Base-by-base conservation (phyloP, 768 basidiomycete species). In the Rhizopogon vesiculosus region DNA sequence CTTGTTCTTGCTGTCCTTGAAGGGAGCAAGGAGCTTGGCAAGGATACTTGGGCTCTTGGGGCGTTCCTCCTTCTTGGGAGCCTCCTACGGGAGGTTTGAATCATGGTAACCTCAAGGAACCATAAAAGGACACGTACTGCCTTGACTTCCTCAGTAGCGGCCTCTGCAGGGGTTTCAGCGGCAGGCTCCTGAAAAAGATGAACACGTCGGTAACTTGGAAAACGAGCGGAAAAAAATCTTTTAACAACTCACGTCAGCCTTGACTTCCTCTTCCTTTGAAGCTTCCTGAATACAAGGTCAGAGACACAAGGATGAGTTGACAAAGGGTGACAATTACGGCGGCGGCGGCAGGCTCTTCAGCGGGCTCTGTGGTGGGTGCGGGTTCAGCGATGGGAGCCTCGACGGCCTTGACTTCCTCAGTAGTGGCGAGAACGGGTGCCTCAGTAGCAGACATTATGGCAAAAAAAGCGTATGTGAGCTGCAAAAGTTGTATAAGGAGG, bases 391-490 rank as follows among this genome's bases (percentile, higher is more conserved):
- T 61, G 48, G 70, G 55, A 48, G 74, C 65, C 68, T 82, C 83
- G 57, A 65, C 69, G 60, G 72, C 72, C 73, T 80, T 80, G 56
- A 75, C 72, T 69, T 83, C 85, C 72, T 84, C 84, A 55, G 74
- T 71, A 69, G 76, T 66, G 49, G 65, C 73, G 33, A 33, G 9
- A 39, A 15, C 75, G 68, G 76, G 65, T 67, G 74, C 72, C 73
- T 86, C 87, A 66, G 85, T 70, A 73, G 87, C 81, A 79, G 91
- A 91, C 89, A 93, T 92, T 90, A 91, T 83, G 75, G 75, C 73
- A 76, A 69, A 74, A 75, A 74, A 69, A 74, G 70, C 74, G 76
- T 78, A 76, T 71, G 62, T 78, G 80, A 80, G 82, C 82, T 84
- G 69, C 41, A 38, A 13, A 38, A 2, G 35, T 5, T 12, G 12